phyloP scores from a whole-genome alignment of 805 yeast species.

The Schizosaccharomyces pombe region DNA sequence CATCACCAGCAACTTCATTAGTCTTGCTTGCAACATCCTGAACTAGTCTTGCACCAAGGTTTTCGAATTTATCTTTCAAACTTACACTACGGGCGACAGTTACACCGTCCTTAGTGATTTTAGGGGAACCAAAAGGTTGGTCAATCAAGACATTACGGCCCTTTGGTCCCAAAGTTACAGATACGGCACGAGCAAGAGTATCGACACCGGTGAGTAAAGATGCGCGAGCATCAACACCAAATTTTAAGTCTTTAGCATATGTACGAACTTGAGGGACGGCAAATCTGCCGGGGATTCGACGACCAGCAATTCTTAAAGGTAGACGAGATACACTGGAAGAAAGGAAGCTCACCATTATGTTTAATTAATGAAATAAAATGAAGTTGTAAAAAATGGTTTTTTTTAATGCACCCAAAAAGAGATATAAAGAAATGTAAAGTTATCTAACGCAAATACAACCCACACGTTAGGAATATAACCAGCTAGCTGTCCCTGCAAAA shows the following conservation, averaged over 20 bases:
- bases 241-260: slow-evolving; percentile 54
- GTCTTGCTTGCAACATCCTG: slow-evolving; percentile 96
- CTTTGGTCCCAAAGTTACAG: slow-evolving; percentile 91
- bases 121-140: slow-evolving; percentile 90
- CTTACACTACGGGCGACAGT: slow-evolving; percentile 62
- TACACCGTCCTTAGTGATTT: slow-evolving; percentile 97
- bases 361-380: neutral
- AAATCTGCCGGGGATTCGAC: neutral
- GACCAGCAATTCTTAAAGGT: neutral
- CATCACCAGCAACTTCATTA: slow-evolving; percentile 94
- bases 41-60: slow-evolving; percentile 81
- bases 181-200: slow-evolving; percentile 83
- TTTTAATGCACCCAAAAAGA: too few species aligned
- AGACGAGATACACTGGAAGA: neutral
- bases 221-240: slow-evolving; percentile 94
- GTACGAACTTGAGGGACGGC: neutral
- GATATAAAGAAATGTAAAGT: neutral
- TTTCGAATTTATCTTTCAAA: slow-evolving; percentile 75
- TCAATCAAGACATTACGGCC: slow-evolving; percentile 93
- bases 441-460: neutral
- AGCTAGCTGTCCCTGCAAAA: neutral
- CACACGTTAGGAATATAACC: neutral
- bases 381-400: too few species aligned
- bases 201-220: slow-evolving; percentile 84
- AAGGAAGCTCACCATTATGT: neutral